A percentile compares a stretch with the other conserved stretches of the same genome.
Conservation (phyloP, 2,329 filamentous ascomycete genomes). For the Tolypocladium inflatum region DNA sequence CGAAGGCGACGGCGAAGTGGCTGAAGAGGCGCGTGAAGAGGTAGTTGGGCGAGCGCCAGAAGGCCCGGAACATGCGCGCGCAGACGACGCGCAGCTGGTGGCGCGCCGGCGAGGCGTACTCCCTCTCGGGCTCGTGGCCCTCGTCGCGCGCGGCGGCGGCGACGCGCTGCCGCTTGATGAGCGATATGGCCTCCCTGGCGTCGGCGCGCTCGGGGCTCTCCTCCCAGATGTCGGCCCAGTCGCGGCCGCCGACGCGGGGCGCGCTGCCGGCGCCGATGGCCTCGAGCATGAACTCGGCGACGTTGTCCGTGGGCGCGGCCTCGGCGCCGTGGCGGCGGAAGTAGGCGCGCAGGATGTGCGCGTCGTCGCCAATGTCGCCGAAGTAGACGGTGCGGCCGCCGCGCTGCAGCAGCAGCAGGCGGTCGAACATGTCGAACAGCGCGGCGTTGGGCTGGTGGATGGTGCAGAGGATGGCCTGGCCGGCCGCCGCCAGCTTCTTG, state of each 20-base stretch:
- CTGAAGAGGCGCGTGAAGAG: constrained; percentile 82
- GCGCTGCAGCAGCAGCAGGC: constrained; percentile 66
- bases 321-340: constrained; percentile 51
- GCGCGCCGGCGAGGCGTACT: constrained; percentile 72
- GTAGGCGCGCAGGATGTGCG: constrained; percentile 57
- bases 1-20: constrained; percentile 66
- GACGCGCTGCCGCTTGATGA: constrained; percentile 53
- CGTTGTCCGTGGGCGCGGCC: constrained; percentile 44
- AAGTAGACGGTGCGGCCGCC: constrained; percentile 82
- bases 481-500: constrained; percentile 66
- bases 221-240: constrained; percentile 75
- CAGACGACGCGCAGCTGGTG: constrained; percentile 74
- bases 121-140: constrained; percentile 52
- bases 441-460: constrained; percentile 86
- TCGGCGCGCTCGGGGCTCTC: constrained; percentile 61
- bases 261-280: constrained; percentile 68
- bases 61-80: constrained; percentile 63
- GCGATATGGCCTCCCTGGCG: constrained; percentile 55
- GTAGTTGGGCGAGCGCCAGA: constrained; percentile 84
- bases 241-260: constrained; percentile 60
- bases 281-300: constrained; percentile 77
- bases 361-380: constrained; percentile 72
- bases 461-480: constrained; percentile 82
- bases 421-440: constrained; percentile 81
- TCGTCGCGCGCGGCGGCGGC: constrained; percentile 18